These are phyloP conservation scores for Suhomyces maxii DNA, from an alignment of 1,139 yeast genomes.

Conservation along the genomic window DNA sequence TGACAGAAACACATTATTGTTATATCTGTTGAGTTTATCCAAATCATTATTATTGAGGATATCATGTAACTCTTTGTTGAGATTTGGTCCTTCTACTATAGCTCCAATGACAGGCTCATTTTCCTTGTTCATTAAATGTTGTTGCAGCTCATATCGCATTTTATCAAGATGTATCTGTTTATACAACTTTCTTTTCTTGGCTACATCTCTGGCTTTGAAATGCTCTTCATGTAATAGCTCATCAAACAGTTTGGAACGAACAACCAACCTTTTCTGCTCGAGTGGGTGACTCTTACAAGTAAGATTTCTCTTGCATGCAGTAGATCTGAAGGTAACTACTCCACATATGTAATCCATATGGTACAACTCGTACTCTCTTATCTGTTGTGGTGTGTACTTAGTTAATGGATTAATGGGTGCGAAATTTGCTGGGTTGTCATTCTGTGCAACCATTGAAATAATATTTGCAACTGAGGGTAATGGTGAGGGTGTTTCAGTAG, in stretches of 20 bases:
- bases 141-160: no score
- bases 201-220: neutral
- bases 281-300: conserved; percentile 16
- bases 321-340: conserved; percentile 12
- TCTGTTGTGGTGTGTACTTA: conserved; percentile 1
- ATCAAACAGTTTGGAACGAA: conserved; percentile 15
- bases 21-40: neutral
- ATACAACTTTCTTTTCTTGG: conserved; percentile 3
- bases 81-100: neutral
- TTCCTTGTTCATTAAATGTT: neutral
- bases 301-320: conserved; percentile 15
- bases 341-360: conserved; percentile 22
- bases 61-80: neutral
- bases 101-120: neutral
- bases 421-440: neutral
- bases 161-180: conserved; percentile 1
- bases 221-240: conserved; percentile 7
- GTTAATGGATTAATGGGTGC: neutral
- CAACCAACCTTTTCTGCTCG: conserved; percentile 11
- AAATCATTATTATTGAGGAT: neutral
- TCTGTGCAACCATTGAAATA: neutral
- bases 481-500: neutral
- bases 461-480: neutral
- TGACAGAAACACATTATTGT: neutral
- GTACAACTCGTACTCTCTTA: conserved; percentile 4